These are phyloP conservation scores for Pterocarpus macrocarpus DNA, from an alignment of 306 rosid species.

Conservation along the genomic window DNA sequence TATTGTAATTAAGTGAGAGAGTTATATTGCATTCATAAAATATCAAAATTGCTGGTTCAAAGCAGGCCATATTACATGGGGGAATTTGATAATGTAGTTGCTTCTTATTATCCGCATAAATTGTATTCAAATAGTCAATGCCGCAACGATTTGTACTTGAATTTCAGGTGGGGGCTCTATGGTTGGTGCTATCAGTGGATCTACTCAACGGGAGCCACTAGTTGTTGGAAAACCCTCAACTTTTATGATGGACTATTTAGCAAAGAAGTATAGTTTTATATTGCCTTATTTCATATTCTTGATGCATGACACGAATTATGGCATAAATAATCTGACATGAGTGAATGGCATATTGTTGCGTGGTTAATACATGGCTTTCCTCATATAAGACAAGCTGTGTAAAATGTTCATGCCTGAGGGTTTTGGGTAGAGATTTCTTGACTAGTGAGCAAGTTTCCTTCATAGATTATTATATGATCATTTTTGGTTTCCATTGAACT, in stretches of 20 bases:
- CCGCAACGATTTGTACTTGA: conserved; percentile 8
- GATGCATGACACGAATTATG: neutral
- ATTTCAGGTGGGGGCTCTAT: conserved; percentile 96
- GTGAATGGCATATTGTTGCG: neutral
- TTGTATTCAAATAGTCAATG: neutral
- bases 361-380: neutral
- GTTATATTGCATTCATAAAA: neutral
- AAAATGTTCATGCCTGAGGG: conserved; percentile 22
- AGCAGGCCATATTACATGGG: neutral
- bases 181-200: conserved; percentile 91
- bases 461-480: neutral
- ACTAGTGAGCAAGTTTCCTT: conserved; percentile 9
- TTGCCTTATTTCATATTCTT: conserved; percentile 30
- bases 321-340: conserved; percentile 2
- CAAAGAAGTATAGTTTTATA: conserved; percentile 65
- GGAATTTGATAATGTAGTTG: neutral
- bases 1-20: conserved; percentile 33
- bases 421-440: neutral
- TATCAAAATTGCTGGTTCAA: neutral
- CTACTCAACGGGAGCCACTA: conserved; percentile 94
- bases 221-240: conserved; percentile 99
- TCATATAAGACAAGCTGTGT: too few species aligned
- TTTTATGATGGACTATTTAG: conserved; percentile 97
- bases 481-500: conserved; percentile 12
- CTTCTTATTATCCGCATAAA: conserved; percentile 6